These are phyloP conservation scores for Ceratocystiopsis brevicomis DNA, from an alignment of 2,329 filamentous ascomycete species.

Conservation along the genomic window DNA sequence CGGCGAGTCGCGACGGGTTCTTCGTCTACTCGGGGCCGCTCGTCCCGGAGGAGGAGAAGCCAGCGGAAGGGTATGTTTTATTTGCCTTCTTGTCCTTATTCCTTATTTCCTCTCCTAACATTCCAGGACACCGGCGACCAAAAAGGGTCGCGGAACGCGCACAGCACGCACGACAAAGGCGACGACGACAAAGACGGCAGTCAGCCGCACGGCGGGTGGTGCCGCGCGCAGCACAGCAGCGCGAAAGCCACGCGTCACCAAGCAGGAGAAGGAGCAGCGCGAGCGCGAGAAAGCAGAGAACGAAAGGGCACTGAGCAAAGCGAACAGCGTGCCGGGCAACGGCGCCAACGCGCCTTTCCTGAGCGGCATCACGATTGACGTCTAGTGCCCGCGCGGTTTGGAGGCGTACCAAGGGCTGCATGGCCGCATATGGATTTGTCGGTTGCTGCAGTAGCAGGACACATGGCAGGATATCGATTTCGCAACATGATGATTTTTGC, in stretches of 20 bases:
- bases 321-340: background rate
- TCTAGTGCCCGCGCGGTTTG: background rate
- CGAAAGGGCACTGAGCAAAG: constrained; percentile 13
- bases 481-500: too few species aligned
- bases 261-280: constrained; percentile 64
- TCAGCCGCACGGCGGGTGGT: constrained; percentile 14
- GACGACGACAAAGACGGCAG: background rate
- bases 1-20: constrained; percentile 87
- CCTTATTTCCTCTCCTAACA: constrained; percentile 17
- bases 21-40: constrained; percentile 94
- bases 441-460: background rate
- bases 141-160: constrained; percentile 39
- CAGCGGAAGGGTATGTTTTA: constrained; percentile 29
- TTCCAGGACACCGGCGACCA: constrained; percentile 46
- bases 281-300: constrained; percentile 62
- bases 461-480: too few species aligned
- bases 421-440: too few species aligned
- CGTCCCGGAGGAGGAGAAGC: constrained; percentile 70
- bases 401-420: background rate
- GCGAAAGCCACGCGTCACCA: constrained; percentile 70
- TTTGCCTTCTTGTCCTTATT: constrained; percentile 6
- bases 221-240: constrained; percentile 54
- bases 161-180: constrained; percentile 13
- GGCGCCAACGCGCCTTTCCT: constrained; percentile 5
- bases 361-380: constrained; percentile 8